Conservation (phyloP, 23 red algal genomes). For the Agarophyton chilense region DNA sequence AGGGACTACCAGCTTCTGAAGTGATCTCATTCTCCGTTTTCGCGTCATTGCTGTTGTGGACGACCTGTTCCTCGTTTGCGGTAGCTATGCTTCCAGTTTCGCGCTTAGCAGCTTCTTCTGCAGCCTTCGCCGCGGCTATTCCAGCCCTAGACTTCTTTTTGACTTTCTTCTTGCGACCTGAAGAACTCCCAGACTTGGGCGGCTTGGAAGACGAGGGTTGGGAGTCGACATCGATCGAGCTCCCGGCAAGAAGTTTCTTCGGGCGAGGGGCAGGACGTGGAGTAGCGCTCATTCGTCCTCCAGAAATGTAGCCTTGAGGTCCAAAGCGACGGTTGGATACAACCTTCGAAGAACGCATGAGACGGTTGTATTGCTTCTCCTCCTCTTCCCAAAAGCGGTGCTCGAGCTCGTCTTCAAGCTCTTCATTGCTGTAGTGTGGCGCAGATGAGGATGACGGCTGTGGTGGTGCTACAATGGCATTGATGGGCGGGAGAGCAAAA, state of each 20-base stretch:
- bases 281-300: constrained; percentile 53
- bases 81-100: neutral
- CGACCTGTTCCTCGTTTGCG: neutral
- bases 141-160: constrained; percentile 67
- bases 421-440: constrained; percentile 49
- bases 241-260: neutral
- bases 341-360: constrained; percentile 37
- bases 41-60: neutral
- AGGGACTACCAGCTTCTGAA: neutral
- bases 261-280: constrained; percentile 16
- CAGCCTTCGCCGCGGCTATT: constrained; percentile 27
- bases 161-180: constrained; percentile 61
- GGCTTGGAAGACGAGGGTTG: neutral
- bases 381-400: constrained; percentile 62
- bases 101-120: constrained; percentile 11
- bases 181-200: neutral
- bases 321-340: constrained; percentile 67
- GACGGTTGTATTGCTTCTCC: constrained; percentile 43
- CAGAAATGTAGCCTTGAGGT: constrained; percentile 49
- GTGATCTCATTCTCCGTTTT: neutral
- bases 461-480: neutral
- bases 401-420: constrained; percentile 67
- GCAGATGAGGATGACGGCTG: constrained; percentile 7
- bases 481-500: constrained; percentile 18
- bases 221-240: neutral